Conservation (phyloP, 805 yeast genomes). For the Candida jianshihensis region DNA sequence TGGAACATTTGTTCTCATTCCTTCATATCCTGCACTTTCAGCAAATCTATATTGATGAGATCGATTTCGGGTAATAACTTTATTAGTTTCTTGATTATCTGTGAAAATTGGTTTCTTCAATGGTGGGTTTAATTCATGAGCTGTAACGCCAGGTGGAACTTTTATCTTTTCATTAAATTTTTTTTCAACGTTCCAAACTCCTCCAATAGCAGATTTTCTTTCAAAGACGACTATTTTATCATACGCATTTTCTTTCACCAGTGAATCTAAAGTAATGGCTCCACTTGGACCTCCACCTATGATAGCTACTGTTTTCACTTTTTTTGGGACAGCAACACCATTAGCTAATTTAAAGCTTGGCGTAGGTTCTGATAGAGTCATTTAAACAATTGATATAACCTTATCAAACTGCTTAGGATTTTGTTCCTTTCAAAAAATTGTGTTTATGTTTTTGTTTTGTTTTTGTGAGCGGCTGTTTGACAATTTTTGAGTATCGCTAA, state of each 20-base stretch:
- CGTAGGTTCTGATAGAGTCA: too few species aligned
- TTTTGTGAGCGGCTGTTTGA: too few species aligned
- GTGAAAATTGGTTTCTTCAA: not conserved
- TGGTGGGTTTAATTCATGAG: slow-evolving; percentile 19
- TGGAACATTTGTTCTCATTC: slow-evolving; percentile 30
- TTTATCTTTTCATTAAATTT: slow-evolving; percentile 4
- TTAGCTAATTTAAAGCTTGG: not conserved
- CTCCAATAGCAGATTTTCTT: slow-evolving; percentile 30
- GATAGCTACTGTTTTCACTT: slow-evolving; percentile 25
- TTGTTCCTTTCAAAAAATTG: too few species aligned
- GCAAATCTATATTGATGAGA: slow-evolving; percentile 10
- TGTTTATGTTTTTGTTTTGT: too few species aligned
- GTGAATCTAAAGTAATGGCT: slow-evolving; percentile 28
- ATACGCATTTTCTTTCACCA: slow-evolving; percentile 32
- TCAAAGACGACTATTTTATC: slow-evolving; percentile 29
- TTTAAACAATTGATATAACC: too few species aligned
- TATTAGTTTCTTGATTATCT: not conserved
- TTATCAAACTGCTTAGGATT: too few species aligned
- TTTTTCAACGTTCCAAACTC: slow-evolving; percentile 31
- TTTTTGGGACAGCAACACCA: not conserved
- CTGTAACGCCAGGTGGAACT: slow-evolving; percentile 14
- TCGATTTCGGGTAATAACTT: not conserved
- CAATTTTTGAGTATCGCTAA: too few species aligned
- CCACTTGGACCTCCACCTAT: slow-evolving; percentile 41
- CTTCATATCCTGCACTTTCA: slow-evolving; percentile 19